These are phyloP conservation scores for Tulasnella sp. DNA, from an alignment of 768 basidiomycete genomes.

Conservation along the genomic window DNA sequence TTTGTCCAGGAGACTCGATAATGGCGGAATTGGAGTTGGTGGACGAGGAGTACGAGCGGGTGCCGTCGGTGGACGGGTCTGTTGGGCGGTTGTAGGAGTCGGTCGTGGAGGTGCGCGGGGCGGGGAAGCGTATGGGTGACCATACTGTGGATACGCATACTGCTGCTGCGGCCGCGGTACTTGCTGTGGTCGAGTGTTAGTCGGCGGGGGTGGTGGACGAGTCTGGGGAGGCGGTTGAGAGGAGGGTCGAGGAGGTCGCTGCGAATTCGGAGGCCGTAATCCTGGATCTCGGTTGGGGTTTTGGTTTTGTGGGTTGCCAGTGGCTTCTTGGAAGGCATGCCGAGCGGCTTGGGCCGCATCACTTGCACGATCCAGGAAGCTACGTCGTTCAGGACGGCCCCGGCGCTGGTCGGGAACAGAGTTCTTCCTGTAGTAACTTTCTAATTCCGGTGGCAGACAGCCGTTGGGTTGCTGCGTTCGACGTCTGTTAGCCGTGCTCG, in stretches of 20 bases:
- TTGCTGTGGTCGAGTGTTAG: constrained; percentile 12
- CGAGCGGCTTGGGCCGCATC: constrained; percentile 40
- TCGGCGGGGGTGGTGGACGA: background rate
- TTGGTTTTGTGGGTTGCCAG: constrained; percentile 33
- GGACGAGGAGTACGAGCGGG: constrained; percentile 44
- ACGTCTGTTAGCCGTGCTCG: background rate
- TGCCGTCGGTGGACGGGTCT: constrained; percentile 47
- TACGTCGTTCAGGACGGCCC: constrained; percentile 42
- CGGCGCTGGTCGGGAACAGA: constrained; percentile 57
- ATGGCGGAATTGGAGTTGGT: constrained; percentile 57
- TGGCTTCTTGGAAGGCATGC: constrained; percentile 38
- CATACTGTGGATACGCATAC: constrained; percentile 18
- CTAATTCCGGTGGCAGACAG: constrained; percentile 51
- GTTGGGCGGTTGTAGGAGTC: constrained; percentile 34
- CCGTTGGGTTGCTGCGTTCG: constrained; percentile 57
- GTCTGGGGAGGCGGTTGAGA: constrained; percentile 30
- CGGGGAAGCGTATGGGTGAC: constrained; percentile 11
- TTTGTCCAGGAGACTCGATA: constrained; percentile 71
- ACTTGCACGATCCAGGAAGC: constrained; percentile 52
- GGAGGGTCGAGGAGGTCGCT: constrained; percentile 22
- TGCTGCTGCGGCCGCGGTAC: constrained; percentile 36
- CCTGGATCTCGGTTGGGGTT: constrained; percentile 33
- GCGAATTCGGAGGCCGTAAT: constrained; percentile 38
- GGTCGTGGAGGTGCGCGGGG: constrained; percentile 39
- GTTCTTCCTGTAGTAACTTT: constrained; percentile 64